Evolutionary conservation across 495 filamentous ascomycete species (phyloP), one percentile per base, ranked within the genome.

Genomic region (Penicillium nucicola): DNA sequence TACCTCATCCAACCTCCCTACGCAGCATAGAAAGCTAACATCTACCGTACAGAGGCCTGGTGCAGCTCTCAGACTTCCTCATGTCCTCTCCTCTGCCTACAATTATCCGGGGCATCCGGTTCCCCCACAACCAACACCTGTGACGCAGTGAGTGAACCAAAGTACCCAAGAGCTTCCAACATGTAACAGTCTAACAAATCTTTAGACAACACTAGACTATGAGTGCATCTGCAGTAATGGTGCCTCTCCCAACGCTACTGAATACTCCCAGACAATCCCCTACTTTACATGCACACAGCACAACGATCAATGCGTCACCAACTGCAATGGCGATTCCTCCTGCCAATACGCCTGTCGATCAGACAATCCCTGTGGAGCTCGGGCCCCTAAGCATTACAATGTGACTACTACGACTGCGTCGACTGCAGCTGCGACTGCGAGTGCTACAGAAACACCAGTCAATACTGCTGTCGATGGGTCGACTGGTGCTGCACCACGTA

Each of bases 231-330:
- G 91, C 76, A 77, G 72, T 62, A 86, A 92, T 71, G 78, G 80
- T 57, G 58, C 73, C 52, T 67, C 77, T 32, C 91, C 91, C 53
- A 95, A 95, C 64, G 68, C 87, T 18, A 80, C 86, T 56, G 78
- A 95, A 65, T 96, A 88, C 78, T 87, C 87, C 17, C 80, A 87
- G 61, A 96, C 91, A 5, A 79, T 96, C 23, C 89, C 91, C 7
- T 96, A 86, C 79, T 91, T 83, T 71, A 75, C 85, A 53, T 96
- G 91, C 79, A 81, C 79, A 12, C 78, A 86, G 64, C 80, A 78
- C 68, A 84, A 82, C 57, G 83, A 72, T 63, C 75, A 92, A 56
- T 96, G 90, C 62, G 85, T 87, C 3, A 58, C 53, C 7, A 68
- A 55, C 45, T 95, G 90, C 70, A 10, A 48, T 11, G 64, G 66